Evolutionary conservation across 306 rosid species (phyloP), one percentile per base, ranked within the genome.

Genomic region (Cercis canadensis): DNA sequence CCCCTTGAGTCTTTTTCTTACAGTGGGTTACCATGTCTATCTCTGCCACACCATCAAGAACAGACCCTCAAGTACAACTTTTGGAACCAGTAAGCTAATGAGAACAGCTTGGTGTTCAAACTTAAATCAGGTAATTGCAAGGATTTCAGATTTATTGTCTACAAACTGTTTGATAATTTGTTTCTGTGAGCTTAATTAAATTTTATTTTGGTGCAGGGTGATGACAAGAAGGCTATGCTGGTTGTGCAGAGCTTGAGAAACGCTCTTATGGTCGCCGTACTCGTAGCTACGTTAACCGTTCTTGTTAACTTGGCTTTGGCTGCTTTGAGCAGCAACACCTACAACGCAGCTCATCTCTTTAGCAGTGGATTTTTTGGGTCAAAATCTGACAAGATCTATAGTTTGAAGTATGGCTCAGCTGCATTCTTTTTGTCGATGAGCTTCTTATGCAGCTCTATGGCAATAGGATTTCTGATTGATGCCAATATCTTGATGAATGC

Each of bases 241-340:
- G 81, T 79, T 1, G 80, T 90, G 4, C 97, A 93, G 65, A 90
- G 84, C 84, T 43, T 90, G 78, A 90, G 98, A 78, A 92, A 92
- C 85, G 52, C 89, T 64, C 81, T 90, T 0, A 88, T 88, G 97
- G 47, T 54, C 7, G 68, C 89, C 74, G 77, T 83, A 32, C 51
- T 88, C 29, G 85, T 85, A 71, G 97, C 96, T 31, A 1, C 89
- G 0, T 66, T 88, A 74, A 72, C 97, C 13, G 77, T 90, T 65
- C 81, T 87, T 4, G 15, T 86, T 1, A 68, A 65, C 70, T 0
- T 82, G 40, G 78, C 82, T 11, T 65, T 92, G 16, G 88, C 96
- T 17, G 87, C 93, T 34, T 57, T 90, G 0, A 66, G 58, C 32
- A 92, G 84, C 87, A 84, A 84, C 52, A 33, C 76, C 31, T 90